These are phyloP conservation scores for Camelina neglecta DNA, from an alignment of 345 rosid species.

Conservation along the genomic window DNA sequence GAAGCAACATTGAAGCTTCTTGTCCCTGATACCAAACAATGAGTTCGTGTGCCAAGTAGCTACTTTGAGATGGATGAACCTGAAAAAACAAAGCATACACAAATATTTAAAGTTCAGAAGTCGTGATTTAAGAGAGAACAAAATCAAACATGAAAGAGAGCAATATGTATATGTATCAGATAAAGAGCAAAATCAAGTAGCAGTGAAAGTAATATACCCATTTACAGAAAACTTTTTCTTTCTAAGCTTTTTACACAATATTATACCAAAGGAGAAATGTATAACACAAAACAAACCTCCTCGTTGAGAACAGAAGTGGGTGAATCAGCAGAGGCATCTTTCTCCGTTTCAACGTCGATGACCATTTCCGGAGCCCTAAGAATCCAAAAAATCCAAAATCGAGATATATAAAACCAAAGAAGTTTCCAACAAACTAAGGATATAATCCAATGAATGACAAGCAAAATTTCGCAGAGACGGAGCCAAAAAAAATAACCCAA, in stretches of 20 bases:
- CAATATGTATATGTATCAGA: too few species aligned
- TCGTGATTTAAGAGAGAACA: too few species aligned
- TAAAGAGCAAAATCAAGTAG: too few species aligned
- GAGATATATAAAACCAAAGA: background rate
- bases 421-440: background rate
- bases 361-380: constrained; percentile 50
- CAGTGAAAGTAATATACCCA: too few species aligned
- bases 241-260: background rate
- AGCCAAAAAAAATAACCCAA: background rate
- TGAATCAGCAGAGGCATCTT: constrained; percentile 63
- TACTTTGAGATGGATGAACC: too few species aligned
- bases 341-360: constrained; percentile 46
- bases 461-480: background rate
- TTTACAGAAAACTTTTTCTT: too few species aligned
- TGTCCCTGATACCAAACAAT: too few species aligned
- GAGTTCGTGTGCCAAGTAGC: too few species aligned
- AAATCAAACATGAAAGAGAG: too few species aligned
- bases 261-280: too few species aligned
- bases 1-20: constrained; percentile 57
- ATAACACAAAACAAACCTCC: constrained; percentile 53
- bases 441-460: background rate
- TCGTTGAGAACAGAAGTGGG: constrained; percentile 91
- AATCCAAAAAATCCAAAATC: constrained; percentile 2
- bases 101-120: too few species aligned
- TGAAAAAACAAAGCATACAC: too few species aligned